Percentiles rank a stretch among this genome's conserved stretches.
Evolutionary conservation across 441 rosid species (phyloP).

Genomic region (Brassica hybrid): DNA sequence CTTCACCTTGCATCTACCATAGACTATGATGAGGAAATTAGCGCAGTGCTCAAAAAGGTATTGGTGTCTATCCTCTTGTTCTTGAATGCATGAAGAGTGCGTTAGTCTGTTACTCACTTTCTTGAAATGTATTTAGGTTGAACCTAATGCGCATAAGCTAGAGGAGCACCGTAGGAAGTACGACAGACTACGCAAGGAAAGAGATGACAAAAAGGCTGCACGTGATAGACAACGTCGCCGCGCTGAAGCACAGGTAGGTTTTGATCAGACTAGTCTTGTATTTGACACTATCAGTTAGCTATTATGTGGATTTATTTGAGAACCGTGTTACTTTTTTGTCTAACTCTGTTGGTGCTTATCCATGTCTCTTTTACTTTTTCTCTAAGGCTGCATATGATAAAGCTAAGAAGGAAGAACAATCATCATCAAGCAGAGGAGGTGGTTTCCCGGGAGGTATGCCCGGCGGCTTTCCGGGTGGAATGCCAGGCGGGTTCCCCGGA

Average conservation of each 20-base stretch:
- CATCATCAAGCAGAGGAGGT: slow-evolving; percentile 81
- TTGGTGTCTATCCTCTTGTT: background rate
- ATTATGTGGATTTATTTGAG: background rate
- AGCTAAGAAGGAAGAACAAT: slow-evolving; percentile 89
- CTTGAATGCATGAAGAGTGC: background rate
- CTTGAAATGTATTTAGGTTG: slow-evolving; percentile 62
- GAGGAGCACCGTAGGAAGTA: slow-evolving; percentile 97
- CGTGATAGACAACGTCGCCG: slow-evolving; percentile 77
- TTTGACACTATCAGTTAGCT: slow-evolving; percentile 8
- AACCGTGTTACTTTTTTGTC: background rate
- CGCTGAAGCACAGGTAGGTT: slow-evolving; percentile 87
- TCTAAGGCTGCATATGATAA: slow-evolving; percentile 90
- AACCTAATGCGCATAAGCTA: slow-evolving; percentile 85
- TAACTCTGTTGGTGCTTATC: background rate
- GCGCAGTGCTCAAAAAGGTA: slow-evolving; percentile 80
- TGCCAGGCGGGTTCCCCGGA: slow-evolving; percentile 60
- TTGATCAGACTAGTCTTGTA: background rate
- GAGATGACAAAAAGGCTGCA: slow-evolving; percentile 79
- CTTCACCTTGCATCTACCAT: slow-evolving; percentile 84
- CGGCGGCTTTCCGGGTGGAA: slow-evolving; percentile 60
- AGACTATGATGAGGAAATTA: slow-evolving; percentile 92
- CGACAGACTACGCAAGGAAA: slow-evolving; percentile 82
- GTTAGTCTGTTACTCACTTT: background rate
- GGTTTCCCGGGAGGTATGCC: slow-evolving; percentile 73
- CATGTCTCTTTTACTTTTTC: background rate